phyloP scores from a whole-genome alignment of 306 rosid genomes.

The Sophora flavescens region DNA sequence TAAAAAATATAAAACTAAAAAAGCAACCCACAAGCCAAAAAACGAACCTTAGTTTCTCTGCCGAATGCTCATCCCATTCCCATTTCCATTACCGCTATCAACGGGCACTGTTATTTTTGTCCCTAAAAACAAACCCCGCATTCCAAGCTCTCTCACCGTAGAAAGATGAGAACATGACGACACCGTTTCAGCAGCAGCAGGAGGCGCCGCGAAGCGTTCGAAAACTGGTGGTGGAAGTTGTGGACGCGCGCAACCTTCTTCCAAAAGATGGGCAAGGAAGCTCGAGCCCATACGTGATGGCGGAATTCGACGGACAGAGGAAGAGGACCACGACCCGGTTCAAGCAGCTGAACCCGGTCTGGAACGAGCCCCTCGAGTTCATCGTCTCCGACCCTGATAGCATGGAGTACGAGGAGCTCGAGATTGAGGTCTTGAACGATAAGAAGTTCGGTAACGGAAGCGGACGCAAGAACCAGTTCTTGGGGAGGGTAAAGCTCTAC shows the following conservation, averaged over 20 bases:
- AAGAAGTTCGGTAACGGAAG: conserved; percentile 76
- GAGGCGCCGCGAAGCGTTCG: conserved; percentile 44
- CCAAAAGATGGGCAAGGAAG: conserved; percentile 98
- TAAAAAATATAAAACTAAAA: conserved; percentile 26
- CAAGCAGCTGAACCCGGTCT: conserved; percentile 78
- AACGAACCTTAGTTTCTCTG: conserved; percentile 23
- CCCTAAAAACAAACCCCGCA: neutral
- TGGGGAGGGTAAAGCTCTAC: conserved; percentile 83
- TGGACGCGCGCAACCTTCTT: conserved; percentile 86
- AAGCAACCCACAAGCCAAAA: conserved; percentile 38
- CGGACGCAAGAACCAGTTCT: conserved; percentile 83
- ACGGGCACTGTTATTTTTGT: conserved; percentile 48
- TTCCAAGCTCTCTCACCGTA: conserved; percentile 8
- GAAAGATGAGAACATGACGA: conserved; percentile 72
- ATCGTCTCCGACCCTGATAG: conserved; percentile 80
- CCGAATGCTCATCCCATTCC: neutral
- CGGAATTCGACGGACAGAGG: conserved; percentile 85
- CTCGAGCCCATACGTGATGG: conserved; percentile 91
- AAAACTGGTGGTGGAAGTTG: conserved; percentile 74
- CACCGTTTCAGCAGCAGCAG: conserved; percentile 52
- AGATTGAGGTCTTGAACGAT: conserved; percentile 86
- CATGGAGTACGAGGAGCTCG: conserved; percentile 91
- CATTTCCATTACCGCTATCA: conserved; percentile 52
- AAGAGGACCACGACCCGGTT: conserved; percentile 75
- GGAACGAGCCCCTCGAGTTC: conserved; percentile 89